Conservation (phyloP, 2,329 filamentous ascomycete species). For the Fusarium denticulatum region DNA sequence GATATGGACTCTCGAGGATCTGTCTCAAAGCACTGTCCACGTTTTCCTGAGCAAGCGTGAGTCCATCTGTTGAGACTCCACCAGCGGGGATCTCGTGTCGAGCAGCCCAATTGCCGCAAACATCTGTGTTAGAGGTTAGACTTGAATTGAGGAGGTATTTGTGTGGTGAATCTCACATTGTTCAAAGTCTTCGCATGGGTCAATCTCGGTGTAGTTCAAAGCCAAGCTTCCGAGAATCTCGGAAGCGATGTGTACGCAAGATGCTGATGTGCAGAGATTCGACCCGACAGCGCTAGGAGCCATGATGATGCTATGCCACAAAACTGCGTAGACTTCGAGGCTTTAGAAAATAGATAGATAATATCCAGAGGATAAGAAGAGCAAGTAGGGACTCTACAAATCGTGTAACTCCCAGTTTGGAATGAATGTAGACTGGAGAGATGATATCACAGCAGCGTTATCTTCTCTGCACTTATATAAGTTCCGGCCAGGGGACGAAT, state of each 20-base stretch:
- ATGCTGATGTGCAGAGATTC: slow-evolving; percentile 36
- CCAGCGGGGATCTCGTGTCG: slow-evolving; percentile 73
- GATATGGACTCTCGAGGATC: slow-evolving; percentile 2
- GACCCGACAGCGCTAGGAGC: background rate
- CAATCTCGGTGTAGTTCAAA: slow-evolving; percentile 65
- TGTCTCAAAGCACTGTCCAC: slow-evolving; percentile 32
- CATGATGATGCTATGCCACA: background rate
- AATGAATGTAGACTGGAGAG: background rate
- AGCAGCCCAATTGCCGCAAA: slow-evolving; percentile 69
- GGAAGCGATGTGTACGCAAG: slow-evolving; percentile 47
- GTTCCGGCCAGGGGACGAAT: background rate
- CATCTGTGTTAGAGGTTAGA: slow-evolving; percentile 35
- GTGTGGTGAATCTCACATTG: slow-evolving; percentile 46
- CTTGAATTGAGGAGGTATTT: background rate
- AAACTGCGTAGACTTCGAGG: too few relatives aligned
- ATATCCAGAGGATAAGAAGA: background rate
- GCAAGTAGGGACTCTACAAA: background rate
- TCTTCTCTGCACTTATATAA: background rate
- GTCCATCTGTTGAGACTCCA: slow-evolving; percentile 49
- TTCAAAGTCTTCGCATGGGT: slow-evolving; percentile 76
- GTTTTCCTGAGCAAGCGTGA: background rate
- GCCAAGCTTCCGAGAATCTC: slow-evolving; percentile 43
- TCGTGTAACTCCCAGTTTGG: fast-evolving
- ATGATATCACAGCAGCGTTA: background rate
- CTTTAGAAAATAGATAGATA: too few relatives aligned